Conservation (phyloP, 2,329 filamentous ascomycete genomes). For the Xylaria sp. region DNA sequence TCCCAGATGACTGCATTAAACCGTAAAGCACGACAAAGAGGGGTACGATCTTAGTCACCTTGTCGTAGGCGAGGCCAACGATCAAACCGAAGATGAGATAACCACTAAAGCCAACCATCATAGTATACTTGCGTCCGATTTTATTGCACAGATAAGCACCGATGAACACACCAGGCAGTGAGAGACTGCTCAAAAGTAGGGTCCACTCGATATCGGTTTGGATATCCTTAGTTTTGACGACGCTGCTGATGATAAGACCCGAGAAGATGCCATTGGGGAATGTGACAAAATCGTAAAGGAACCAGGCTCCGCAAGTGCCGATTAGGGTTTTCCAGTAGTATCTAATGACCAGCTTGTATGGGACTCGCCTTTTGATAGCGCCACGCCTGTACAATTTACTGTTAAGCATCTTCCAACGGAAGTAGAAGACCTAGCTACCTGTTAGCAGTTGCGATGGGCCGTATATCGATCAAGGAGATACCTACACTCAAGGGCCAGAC, state of each 20-base stretch:
- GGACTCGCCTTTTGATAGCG: conserved; percentile 27
- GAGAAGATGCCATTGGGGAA: conserved; percentile 32
- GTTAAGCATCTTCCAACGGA: conserved; percentile 33
- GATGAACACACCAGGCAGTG: conserved; percentile 26
- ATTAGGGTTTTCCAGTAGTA: conserved; percentile 32
- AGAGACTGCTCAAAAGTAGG: conserved; percentile 20
- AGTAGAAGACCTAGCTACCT: conserved; percentile 23
- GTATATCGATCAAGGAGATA: not conserved
- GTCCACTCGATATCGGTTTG: conserved; percentile 27
- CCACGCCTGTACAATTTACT: conserved; percentile 30
- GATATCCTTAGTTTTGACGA: conserved; percentile 29
- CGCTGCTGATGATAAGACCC: conserved; percentile 27
- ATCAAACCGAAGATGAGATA: conserved; percentile 29
- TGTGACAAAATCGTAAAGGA: conserved; percentile 33
- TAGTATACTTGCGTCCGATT: conserved; percentile 31
- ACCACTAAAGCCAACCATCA: conserved; percentile 30
- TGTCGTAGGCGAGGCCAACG: conserved; percentile 28
- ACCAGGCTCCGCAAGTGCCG: conserved; percentile 31
- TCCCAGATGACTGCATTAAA: conserved; percentile 31
- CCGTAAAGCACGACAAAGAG: conserved; percentile 33
- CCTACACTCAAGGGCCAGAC: conserved; percentile 29
- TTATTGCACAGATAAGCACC: conserved; percentile 31
- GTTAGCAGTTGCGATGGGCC: not conserved
- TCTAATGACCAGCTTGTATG: conserved; percentile 24
- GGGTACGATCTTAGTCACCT: conserved; percentile 28